Evolutionary conservation across 805 yeast species (phyloP).

Genomic region (Candida michaelii): DNA sequence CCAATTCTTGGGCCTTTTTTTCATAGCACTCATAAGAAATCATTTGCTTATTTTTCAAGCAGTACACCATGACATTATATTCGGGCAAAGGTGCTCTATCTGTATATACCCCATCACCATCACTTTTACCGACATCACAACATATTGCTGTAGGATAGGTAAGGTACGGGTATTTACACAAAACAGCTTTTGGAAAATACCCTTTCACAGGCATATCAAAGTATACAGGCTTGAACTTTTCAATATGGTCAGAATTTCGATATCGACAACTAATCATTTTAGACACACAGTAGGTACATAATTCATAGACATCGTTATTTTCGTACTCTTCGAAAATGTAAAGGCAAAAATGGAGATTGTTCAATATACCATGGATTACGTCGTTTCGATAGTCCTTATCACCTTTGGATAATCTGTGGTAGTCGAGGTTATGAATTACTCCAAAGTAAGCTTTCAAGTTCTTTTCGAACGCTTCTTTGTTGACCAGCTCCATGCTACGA

Average conservation of each 20-base stretch:
- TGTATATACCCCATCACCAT: too few species aligned
- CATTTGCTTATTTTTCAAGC: not conserved
- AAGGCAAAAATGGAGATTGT: not conserved
- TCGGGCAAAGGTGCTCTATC: not conserved
- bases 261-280: not conserved
- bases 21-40: not conserved
- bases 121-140: too few species aligned
- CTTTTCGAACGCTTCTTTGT: not conserved
- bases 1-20: not conserved
- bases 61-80: not conserved
- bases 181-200: too few species aligned
- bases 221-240: not conserved
- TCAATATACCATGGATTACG: conserved; percentile 1
- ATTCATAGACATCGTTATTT: not conserved
- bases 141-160: not conserved
- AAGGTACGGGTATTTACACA: not conserved
- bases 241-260: not conserved
- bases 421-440: not conserved
- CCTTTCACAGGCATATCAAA: not conserved
- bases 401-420: not conserved
- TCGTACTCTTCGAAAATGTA: not conserved
- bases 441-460: conserved; percentile 3
- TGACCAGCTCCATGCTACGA: too few species aligned
- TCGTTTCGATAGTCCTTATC: not conserved
- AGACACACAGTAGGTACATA: not conserved